phyloP scores from a whole-genome alignment of 805 yeast genomes.

The Candida wancherniae region DNA sequence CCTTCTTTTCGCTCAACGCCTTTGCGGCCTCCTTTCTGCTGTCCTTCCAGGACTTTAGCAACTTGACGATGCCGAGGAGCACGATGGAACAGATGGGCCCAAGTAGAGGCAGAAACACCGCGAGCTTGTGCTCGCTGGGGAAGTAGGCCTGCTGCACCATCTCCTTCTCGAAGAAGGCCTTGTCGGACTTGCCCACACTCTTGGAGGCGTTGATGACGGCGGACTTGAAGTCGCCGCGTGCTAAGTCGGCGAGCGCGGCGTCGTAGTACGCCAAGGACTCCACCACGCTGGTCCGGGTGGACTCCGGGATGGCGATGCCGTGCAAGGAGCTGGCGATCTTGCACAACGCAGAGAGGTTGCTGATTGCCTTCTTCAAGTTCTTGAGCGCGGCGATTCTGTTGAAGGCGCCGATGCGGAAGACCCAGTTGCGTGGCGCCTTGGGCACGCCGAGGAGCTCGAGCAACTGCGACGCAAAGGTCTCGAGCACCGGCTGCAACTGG shows the following conservation, averaged over 20 bases:
- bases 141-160: constrained; percentile 94
- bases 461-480: constrained; percentile 69
- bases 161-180: constrained; percentile 87
- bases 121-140: constrained; percentile 93
- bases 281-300: constrained; percentile 56
- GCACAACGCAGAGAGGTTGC: constrained; percentile 68
- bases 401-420: constrained; percentile 60
- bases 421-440: constrained; percentile 49
- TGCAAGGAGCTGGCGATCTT: constrained; percentile 65
- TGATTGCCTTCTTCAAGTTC: constrained; percentile 58
- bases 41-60: constrained; percentile 41
- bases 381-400: constrained; percentile 54
- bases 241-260: constrained; percentile 26
- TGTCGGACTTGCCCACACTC: constrained; percentile 59
- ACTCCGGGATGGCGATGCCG: constrained; percentile 78
- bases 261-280: constrained; percentile 43
- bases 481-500: constrained; percentile 55
- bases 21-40: constrained; percentile 11
- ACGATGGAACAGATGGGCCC: constrained; percentile 80
- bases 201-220: constrained; percentile 39
- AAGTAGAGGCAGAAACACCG: constrained; percentile 83
- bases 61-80: constrained; percentile 45
- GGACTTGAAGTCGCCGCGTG: constrained; percentile 24
- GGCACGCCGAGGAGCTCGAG: constrained; percentile 72
- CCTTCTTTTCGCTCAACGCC: constrained; percentile 4